Conservation (phyloP, 2,329 filamentous ascomycete species). For the Penicillium italicum region DNA sequence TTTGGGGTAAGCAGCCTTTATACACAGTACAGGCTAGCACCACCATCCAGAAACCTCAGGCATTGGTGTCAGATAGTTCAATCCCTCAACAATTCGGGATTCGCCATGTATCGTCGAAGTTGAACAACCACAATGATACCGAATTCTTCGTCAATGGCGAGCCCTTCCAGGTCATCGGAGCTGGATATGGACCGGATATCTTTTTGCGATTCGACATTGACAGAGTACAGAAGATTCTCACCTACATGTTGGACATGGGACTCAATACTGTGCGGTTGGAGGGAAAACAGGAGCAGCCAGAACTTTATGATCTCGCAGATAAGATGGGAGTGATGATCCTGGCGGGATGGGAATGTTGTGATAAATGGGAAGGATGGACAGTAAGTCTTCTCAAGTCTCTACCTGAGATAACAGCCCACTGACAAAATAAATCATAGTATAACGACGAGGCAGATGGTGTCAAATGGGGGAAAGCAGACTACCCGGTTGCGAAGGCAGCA, state of each 20-base stretch:
- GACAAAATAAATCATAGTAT: slow-evolving; percentile 38
- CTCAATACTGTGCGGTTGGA: slow-evolving; percentile 62
- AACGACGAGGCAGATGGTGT: slow-evolving; percentile 51
- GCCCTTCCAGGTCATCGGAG: slow-evolving; percentile 59
- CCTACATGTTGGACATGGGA: slow-evolving; percentile 58
- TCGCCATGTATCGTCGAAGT: slow-evolving; percentile 50
- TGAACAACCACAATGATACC: slow-evolving; percentile 55
- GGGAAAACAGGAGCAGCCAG: slow-evolving; percentile 62
- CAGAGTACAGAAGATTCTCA: slow-evolving; percentile 50
- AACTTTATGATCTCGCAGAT: slow-evolving; percentile 59
- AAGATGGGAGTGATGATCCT: slow-evolving; percentile 60
- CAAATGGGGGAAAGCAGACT: slow-evolving; percentile 54
- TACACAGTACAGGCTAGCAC: slow-evolving; percentile 42
- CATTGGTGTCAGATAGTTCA: slow-evolving; percentile 34
- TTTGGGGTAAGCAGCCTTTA: slow-evolving; percentile 57
- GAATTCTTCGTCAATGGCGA: slow-evolving; percentile 55
- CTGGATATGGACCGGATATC: slow-evolving; percentile 59
- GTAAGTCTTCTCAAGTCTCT: slow-evolving; percentile 13
- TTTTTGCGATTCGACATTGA: slow-evolving; percentile 56
- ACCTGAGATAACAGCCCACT: background rate
- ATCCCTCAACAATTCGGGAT: slow-evolving; percentile 49
- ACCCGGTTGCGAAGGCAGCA: slow-evolving; percentile 51
- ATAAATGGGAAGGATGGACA: slow-evolving; percentile 64
- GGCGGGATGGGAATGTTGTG: slow-evolving; percentile 64
- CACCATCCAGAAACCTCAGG: slow-evolving; percentile 12